Conservation (phyloP, 257 asterid species). For the Parsonsia alboflavescens region DNA sequence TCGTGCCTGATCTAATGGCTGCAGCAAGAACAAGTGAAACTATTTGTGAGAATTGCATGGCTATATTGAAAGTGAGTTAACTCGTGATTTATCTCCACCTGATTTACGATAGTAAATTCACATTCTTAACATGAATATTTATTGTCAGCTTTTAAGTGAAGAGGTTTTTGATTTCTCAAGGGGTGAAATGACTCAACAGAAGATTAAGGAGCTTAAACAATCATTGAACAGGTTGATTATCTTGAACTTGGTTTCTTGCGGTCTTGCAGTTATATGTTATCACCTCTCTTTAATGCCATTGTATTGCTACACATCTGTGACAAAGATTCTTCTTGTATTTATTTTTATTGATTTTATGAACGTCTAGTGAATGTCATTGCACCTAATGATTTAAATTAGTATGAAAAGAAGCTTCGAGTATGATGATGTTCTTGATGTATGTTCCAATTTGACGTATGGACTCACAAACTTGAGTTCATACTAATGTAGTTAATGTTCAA, state of each 20-base stretch:
- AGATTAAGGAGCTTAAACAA: constrained; percentile 91
- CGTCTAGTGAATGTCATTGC: neutral
- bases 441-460: neutral
- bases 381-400: neutral
- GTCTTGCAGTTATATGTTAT: too few species aligned
- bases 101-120: constrained; percentile 1
- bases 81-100: constrained; percentile 11
- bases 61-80: constrained; percentile 65
- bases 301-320: neutral
- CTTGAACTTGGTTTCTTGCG: neutral
- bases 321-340: neutral
- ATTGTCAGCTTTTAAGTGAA: constrained; percentile 90
- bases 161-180: constrained; percentile 99
- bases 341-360: neutral
- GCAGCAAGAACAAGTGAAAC: constrained; percentile 97
- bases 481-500: neutral
- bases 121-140: constrained; percentile 15
- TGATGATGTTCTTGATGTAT: neutral
- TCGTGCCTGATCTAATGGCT: constrained; percentile 93
- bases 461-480: neutral
- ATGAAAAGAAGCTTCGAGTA: neutral
- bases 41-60: constrained; percentile 99
- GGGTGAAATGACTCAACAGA: constrained; percentile 98
- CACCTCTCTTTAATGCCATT: neutral
- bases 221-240: constrained; percentile 73